phyloP scores from a whole-genome alignment of 2,329 filamentous ascomycete species.

The Pseudopyricularia cyperi region DNA sequence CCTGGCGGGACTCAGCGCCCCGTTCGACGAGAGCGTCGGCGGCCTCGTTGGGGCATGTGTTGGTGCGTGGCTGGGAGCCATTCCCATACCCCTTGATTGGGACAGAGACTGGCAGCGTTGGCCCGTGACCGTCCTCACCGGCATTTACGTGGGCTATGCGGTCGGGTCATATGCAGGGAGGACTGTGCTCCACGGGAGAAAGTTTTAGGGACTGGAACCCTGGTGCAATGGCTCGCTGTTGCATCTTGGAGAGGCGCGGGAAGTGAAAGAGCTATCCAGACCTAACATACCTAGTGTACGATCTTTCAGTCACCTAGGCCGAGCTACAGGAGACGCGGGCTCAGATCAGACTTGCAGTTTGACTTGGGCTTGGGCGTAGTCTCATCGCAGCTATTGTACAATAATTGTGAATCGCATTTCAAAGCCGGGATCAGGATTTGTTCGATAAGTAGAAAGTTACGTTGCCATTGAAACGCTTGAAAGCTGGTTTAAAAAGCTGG shows the following conservation, averaged over 20 bases:
- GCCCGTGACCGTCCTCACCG: constrained; percentile 82
- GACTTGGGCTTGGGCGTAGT: too few relatives aligned
- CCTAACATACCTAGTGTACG: not conserved
- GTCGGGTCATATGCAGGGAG: constrained; percentile 52
- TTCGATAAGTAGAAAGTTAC: too few relatives aligned
- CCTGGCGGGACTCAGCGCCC: constrained; percentile 52
- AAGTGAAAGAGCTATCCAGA: not conserved
- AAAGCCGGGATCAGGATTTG: too few relatives aligned
- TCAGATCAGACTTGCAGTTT: too few relatives aligned
- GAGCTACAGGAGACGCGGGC: too few relatives aligned
- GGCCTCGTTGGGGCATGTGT: constrained; percentile 63
- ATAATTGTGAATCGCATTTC: too few relatives aligned
- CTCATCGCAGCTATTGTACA: too few relatives aligned
- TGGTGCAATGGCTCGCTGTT: not conserved
- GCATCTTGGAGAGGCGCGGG: not conserved
- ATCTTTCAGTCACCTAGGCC: not conserved
- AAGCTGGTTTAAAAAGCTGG: too few relatives aligned
- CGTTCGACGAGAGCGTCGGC: constrained; percentile 76
- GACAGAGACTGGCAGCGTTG: constrained; percentile 99
- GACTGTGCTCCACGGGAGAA: constrained; percentile 31
- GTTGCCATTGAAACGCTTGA: too few relatives aligned
- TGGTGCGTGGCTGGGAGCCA: constrained; percentile 84
- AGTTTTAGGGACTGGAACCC: constrained; percentile 15
- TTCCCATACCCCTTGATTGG: constrained; percentile 95
- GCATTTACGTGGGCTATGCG: constrained; percentile 67